A percentile compares a stretch with the other conserved stretches of the same genome.
Evolutionary conservation across 2,329 filamentous ascomycete species (phyloP).

Genomic region (Paecilomyces dactylethromorphus): DNA sequence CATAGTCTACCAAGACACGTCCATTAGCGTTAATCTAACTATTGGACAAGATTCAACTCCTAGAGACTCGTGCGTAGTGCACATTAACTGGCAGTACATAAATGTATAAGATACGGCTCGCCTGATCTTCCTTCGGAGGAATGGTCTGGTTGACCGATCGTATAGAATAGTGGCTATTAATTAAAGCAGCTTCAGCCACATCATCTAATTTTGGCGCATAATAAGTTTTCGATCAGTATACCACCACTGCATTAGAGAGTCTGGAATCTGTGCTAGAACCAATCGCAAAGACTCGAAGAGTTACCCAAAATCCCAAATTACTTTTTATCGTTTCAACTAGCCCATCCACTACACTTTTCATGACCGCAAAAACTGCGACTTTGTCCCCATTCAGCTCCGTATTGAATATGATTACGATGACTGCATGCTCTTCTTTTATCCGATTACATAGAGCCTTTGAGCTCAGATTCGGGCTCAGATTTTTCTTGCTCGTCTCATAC

Average conservation of each 20-base stretch:
- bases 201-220: neutral
- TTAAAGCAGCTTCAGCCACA: neutral
- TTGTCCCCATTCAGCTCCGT: neutral
- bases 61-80: no score
- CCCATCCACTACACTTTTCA: neutral
- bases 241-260: neutral
- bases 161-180: neutral
- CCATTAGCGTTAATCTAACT: no score
- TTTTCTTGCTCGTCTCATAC: slow-evolving; percentile 25
- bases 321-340: neutral
- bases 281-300: neutral
- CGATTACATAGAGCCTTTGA: slow-evolving; percentile 59
- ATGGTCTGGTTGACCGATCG: neutral
- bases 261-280: no score
- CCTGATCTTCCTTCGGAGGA: neutral
- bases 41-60: no score
- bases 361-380: neutral
- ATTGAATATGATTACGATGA: slow-evolving; percentile 44
- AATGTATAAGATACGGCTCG: neutral
- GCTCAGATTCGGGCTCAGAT: slow-evolving; percentile 45
- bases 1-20: no score
- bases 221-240: neutral
- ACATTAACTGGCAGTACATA: no score
- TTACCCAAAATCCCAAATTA: neutral
- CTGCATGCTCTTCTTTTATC: slow-evolving; percentile 64